A percentile compares a stretch with the other conserved stretches of the same genome.
phyloP scores from a whole-genome alignment of 129 eudicot genomes.

The Heracleum sosnowskyi region DNA sequence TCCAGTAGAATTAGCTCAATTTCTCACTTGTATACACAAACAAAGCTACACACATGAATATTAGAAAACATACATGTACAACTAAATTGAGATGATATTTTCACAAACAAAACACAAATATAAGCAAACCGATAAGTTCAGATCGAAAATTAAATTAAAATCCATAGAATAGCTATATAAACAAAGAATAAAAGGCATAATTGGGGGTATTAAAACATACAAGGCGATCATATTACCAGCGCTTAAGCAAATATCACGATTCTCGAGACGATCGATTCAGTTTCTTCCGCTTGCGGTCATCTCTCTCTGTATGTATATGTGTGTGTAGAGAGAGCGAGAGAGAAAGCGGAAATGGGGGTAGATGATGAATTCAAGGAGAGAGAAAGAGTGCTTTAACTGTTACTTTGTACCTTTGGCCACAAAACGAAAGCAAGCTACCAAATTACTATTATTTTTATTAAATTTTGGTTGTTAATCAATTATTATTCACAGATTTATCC shows the following conservation, averaged over 20 bases:
- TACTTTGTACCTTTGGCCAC: not conserved
- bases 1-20: not conserved
- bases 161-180: not conserved
- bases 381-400: not conserved
- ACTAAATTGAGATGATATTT: not conserved
- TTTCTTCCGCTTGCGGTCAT: not conserved
- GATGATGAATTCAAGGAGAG: not conserved
- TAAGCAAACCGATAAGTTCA: not conserved
- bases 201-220: not conserved
- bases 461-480: not conserved
- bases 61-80: not conserved
- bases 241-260: not conserved
- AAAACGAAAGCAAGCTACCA: not conserved
- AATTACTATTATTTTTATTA: not conserved
- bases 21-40: not conserved
- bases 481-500: too few species aligned
- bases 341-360: not conserved
- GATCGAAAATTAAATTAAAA: not conserved
- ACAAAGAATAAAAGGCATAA: not conserved
- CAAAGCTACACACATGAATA: not conserved
- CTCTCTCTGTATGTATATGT: not conserved
- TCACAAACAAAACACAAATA: not conserved
- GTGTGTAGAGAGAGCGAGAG: not conserved
- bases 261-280: not conserved
- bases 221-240: slow-evolving; percentile 2